phyloP scores from a whole-genome alignment of 495 filamentous ascomycete genomes.

The Glarea lozoyensis region DNA sequence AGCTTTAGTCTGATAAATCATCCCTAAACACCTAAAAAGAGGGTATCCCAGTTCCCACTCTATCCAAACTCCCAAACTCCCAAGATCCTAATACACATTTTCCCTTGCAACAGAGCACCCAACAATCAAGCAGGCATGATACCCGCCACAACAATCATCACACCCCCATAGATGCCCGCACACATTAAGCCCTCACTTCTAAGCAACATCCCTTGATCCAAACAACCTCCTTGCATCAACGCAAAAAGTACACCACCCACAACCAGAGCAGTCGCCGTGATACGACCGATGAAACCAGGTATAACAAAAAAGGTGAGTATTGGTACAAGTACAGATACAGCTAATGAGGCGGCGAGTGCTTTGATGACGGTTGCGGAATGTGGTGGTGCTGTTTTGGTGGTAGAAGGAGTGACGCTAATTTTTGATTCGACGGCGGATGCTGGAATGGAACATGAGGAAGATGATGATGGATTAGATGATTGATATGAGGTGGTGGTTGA shows the following conservation, averaged over 20 bases:
- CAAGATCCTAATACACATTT: no score
- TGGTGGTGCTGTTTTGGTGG: not conserved
- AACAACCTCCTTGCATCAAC: conserved; percentile 23
- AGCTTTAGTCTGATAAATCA: no score
- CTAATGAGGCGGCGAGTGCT: conserved; percentile 41
- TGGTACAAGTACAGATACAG: conserved; percentile 46
- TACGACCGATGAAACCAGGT: conserved; percentile 43
- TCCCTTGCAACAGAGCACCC: not conserved
- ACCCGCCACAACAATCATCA: conserved; percentile 34
- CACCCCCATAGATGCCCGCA: conserved; percentile 30
- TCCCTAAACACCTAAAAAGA: not conserved
- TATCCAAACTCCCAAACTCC: not conserved
- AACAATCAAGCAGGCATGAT: conserved; percentile 21
- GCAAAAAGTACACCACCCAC: conserved; percentile 21
- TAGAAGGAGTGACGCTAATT: no score
- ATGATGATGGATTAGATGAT: conserved; percentile 3
- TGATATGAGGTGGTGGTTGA: conserved; percentile 1
- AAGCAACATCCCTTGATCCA: conserved; percentile 14
- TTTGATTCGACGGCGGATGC: not conserved
- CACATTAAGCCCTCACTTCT: conserved; percentile 25
- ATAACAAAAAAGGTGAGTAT: conserved; percentile 49
- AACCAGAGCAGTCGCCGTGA: conserved; percentile 38
- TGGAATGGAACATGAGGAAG: not conserved
- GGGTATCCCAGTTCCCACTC: not conserved
- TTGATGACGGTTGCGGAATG: conserved; percentile 10